Evolutionary conservation across 768 basidiomycete species (phyloP).

Genomic region (Boletus vermiculosoides): DNA sequence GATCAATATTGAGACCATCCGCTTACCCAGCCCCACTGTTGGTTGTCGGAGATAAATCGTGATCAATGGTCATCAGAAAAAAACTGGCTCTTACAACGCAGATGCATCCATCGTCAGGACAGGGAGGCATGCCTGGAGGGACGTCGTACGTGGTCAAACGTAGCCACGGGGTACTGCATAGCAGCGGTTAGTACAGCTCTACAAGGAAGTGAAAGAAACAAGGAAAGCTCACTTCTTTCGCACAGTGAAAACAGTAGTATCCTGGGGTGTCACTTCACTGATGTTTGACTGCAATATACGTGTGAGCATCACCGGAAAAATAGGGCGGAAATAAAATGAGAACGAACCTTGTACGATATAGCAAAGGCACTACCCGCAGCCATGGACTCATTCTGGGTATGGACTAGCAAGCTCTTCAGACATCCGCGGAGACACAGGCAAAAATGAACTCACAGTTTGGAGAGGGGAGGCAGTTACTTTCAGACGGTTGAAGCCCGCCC

Average conservation of each 20-base stretch:
- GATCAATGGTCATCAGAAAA: neutral
- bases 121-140: conserved; percentile 4
- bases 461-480: neutral
- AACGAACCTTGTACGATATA: conserved; percentile 18
- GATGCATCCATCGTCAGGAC: conserved; percentile 2
- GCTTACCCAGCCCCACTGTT: conserved; percentile 14
- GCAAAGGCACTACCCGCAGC: conserved; percentile 8
- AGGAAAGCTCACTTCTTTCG: neutral
- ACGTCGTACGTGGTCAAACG: neutral
- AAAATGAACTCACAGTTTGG: conserved; percentile 17
- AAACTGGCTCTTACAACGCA: conserved; percentile 2
- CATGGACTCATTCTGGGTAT: conserved; percentile 9
- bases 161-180: conserved; percentile 13
- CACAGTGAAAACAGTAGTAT: conserved; percentile 5
- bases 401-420: conserved; percentile 10
- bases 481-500: neutral
- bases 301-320: neutral
- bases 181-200: neutral
- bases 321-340: neutral
- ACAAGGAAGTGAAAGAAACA: neutral
- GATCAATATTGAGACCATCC: no score
- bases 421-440: neutral
- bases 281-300: neutral
- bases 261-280: neutral
- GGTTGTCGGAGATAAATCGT: neutral